Evolutionary conservation across 2,329 filamentous ascomycete genomes (phyloP), one percentile per base, ranked within the genome.

Genomic region (Diaporthe aspalathi): DNA sequence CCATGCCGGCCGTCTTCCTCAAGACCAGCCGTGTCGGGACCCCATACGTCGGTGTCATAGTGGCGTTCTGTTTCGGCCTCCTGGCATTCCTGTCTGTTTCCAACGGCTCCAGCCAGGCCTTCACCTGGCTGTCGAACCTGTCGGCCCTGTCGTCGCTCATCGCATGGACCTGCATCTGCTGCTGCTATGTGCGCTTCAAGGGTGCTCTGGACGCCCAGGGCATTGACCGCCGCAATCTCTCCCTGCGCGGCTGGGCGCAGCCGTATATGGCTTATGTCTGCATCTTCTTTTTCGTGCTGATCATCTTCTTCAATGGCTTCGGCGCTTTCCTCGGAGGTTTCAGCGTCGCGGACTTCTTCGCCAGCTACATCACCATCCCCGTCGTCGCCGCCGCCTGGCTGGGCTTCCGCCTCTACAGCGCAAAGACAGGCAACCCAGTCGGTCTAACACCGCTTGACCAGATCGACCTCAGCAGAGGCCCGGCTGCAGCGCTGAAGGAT

Each of bases 41-140:
- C 0, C 87, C 87, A 0, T 85, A 86, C 73, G 80, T 79, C 66
- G 84, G 85, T 5, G 84, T 88, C 27, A 76, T 74, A 0, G 79
- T 78, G 16, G 83, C 82, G 5, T 79, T 81, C 1, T 76, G 84
- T 12, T 85, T 86, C 76, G 81, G 81, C 29, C 78, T 78, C 43
- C 81, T 87, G 17, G 83, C 84, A 2, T 88, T 87, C 74, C 79
- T 88, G 17, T 86, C 84, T 69, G 81, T 84, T 24, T 83, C 80
- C 20, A 83, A 79, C 66, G 81, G 77, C 57, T 81, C 81, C 5
- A 79, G 81, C 20, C 81, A 84, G 17, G 86, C 87, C 0, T 89
- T 89, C 78, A 84, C 83, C 70, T 89, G 87, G 87, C 85, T 89
- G 74, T 83, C 87, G 52, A 88, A 87, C 74, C 78, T 89, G 38